Evolutionary conservation across 805 yeast genomes (phyloP), one percentile per base, ranked within the genome.

Genomic region (Starmerella tilneyi): DNA sequence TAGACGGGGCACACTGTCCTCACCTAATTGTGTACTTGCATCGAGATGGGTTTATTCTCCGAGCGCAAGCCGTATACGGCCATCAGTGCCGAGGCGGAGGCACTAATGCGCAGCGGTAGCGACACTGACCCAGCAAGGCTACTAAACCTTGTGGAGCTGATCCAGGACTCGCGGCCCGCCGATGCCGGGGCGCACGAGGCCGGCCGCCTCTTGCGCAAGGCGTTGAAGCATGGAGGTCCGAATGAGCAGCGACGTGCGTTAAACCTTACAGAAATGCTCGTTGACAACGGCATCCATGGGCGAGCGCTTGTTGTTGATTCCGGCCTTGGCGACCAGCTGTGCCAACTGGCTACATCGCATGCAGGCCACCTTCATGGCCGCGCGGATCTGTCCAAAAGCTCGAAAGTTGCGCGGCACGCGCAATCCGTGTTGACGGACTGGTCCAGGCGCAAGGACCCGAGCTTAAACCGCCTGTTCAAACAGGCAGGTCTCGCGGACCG

Each of bases 151-250:
- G 54, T 81, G 28, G 78, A 79, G 38, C 69, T 78, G 21, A 71
- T 75, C 43, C 62, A 60, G 39, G 53, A 67, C 22, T 67, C 69
- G 27, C 24, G 37, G 23, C 56, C 62, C 7, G 26, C 40, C 15
- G 36, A 28, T 9, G 47, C 63, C 11, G 71, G 79, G 6, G 68
- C 79, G 41, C 62, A 69, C 27, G 99, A 92, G 61, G 89, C 94
- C 2, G 96, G 96, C 0, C 70, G 97, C 34, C 94, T 95, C 1
- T 66, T 92, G 19, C 73, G 98, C 41, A 92, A 92, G 69, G 78
- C 79, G 57, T 66, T 92, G 59, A 92, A 94, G 64, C 82, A 89
- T 59, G 97, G 96, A n/a, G 58, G 70, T 2, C 59, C 63, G 4
- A 63, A 66, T 16, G 81, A 80, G 52, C 94, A 84, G 60, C 55